phyloP scores from a whole-genome alignment of 129 eudicot genomes.

The Glebionis coronaria region DNA sequence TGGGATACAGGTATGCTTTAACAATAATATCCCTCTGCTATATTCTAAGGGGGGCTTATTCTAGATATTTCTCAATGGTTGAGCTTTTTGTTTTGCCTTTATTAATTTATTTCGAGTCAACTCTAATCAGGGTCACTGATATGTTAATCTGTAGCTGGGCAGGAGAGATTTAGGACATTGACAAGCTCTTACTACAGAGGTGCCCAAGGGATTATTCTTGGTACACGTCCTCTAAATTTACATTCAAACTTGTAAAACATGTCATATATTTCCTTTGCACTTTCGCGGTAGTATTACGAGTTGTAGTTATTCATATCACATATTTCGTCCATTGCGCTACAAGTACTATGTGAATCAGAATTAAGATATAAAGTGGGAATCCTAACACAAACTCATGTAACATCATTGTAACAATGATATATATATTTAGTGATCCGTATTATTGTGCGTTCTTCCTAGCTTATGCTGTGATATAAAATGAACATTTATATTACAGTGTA shows the following conservation, averaged over 20 bases:
- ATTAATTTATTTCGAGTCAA: too few relatives aligned
- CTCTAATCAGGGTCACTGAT: conserved; percentile 1
- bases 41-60: not conserved
- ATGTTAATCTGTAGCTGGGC: conserved; percentile 61
- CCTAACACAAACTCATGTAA: too few relatives aligned
- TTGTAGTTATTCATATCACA: not conserved
- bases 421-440: conserved; percentile 3
- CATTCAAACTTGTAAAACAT: not conserved
- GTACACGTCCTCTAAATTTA: conserved; percentile 33
- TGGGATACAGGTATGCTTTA: conserved; percentile 81
- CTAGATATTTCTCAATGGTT: conserved; percentile 8
- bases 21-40: not conserved
- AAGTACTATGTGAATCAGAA: not conserved
- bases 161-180: conserved; percentile 91
- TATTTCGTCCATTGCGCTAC: not conserved
- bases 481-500: conserved; percentile 46
- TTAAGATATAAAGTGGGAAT: too few relatives aligned
- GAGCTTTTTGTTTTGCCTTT: too few relatives aligned
- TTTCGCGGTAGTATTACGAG: not conserved
- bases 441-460: not conserved
- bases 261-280: too few relatives aligned
- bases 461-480: not conserved
- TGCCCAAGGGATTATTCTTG: conserved; percentile 91
- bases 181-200: conserved; percentile 96
- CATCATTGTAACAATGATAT: too few relatives aligned